phyloP scores from a whole-genome alignment of 2,329 filamentous ascomycete species.

The Xylariaceae sp. region DNA sequence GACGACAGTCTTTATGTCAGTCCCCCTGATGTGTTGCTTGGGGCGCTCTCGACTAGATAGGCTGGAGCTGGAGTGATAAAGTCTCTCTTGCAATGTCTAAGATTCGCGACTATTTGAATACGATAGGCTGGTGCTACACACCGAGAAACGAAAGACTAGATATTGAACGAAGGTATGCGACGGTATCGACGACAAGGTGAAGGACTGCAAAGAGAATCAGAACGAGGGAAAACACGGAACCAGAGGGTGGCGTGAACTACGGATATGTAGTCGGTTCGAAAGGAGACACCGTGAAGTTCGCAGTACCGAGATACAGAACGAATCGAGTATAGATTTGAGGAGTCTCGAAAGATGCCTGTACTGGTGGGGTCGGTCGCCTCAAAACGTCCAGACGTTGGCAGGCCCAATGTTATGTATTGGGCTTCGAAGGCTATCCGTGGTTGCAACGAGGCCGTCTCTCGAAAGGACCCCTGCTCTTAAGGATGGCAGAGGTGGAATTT shows the following conservation, averaged over 20 bases:
- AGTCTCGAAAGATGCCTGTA: slow-evolving; percentile 33
- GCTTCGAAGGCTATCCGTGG: slow-evolving; percentile 34
- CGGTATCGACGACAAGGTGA: neutral
- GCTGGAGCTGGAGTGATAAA: too few species aligned
- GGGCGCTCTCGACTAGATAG: too few species aligned
- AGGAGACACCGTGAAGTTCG: slow-evolving; percentile 16
- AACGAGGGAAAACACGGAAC: slow-evolving; percentile 4
- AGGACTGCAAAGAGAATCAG: neutral
- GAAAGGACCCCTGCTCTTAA: slow-evolving; percentile 36
- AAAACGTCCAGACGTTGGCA: slow-evolving; percentile 34
- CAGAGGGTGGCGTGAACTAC: slow-evolving; percentile 11
- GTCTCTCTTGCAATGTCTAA: too few species aligned
- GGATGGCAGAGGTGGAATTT: slow-evolving; percentile 44
- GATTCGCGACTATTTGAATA: too few species aligned
- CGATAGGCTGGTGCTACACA: neutral
- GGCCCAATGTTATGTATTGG: slow-evolving; percentile 38
- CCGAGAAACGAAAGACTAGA: slow-evolving; percentile 2
- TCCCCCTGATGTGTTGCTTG: too few species aligned
- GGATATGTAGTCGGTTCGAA: slow-evolving; percentile 14
- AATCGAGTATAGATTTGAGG: slow-evolving; percentile 34
- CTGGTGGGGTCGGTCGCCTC: slow-evolving; percentile 37
- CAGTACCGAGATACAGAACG: slow-evolving; percentile 18
- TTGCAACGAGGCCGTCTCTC: slow-evolving; percentile 35
- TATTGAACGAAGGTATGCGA: slow-evolving; percentile 1
- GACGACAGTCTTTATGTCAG: too few species aligned